Evolutionary conservation across 768 basidiomycete species (phyloP).

Genomic region (Mycena rosella): DNA sequence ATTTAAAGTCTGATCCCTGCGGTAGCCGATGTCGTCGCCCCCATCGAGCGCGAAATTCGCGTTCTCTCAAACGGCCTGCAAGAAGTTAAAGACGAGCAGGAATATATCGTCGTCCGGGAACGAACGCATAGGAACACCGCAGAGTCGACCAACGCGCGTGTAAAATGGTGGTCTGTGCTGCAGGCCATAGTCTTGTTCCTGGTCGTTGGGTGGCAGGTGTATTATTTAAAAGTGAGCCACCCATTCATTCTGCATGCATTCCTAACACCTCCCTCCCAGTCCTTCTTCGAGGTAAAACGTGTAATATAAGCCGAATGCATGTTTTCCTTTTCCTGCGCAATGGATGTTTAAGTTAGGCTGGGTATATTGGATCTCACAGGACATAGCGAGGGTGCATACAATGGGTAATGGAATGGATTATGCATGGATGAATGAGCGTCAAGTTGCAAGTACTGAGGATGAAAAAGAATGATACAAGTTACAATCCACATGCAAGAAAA

Average conservation of each 20-base stretch:
- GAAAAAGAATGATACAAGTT: conserved; percentile 31
- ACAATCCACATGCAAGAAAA: conserved; percentile 29
- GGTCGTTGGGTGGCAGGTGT: conserved; percentile 97
- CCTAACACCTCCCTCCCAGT: conserved; percentile 53
- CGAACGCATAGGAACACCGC: conserved; percentile 94
- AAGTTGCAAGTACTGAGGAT: conserved; percentile 33
- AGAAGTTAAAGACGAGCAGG: conserved; percentile 97
- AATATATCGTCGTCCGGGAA: conserved; percentile 97
- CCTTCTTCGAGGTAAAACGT: conserved; percentile 93
- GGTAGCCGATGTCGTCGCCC: conserved; percentile 84
- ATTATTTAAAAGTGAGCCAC: conserved; percentile 86
- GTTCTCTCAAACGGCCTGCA: conserved; percentile 83
- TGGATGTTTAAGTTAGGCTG: too few relatives aligned
- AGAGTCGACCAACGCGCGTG: conserved; percentile 92
- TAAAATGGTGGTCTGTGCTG: conserved; percentile 99
- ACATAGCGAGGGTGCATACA: conserved; percentile 32
- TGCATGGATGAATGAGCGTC: conserved; percentile 35
- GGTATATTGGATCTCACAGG: conserved; percentile 42
- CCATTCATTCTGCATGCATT: background rate
- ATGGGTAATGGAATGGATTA: conserved; percentile 30
- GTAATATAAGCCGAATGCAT: conserved; percentile 69
- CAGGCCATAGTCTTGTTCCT: conserved; percentile 89
- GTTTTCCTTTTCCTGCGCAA: conserved; percentile 9
- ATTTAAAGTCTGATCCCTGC: background rate
- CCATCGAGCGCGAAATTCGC: conserved; percentile 96